A percentile compares a stretch with the other conserved stretches of the same genome.
Evolutionary conservation across 2,329 filamentous ascomycete genomes (phyloP).

Genomic region (Bipolaris gigantea): DNA sequence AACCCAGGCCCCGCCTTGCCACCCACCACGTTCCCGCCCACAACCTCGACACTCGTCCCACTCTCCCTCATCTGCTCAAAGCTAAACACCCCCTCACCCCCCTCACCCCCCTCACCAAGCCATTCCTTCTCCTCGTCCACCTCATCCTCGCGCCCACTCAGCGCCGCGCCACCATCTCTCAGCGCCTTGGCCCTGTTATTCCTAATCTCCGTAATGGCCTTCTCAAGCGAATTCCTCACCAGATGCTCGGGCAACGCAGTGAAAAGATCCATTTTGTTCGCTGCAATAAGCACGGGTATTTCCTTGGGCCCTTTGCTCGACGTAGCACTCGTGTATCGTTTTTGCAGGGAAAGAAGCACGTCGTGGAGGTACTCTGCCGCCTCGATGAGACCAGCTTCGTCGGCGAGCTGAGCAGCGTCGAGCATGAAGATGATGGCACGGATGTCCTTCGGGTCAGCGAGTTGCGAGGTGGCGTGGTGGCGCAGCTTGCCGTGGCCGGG

Average conservation of each 20-base stretch:
- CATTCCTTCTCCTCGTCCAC: slow-evolving; percentile 73
- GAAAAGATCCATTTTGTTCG: slow-evolving; percentile 95
- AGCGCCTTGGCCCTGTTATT: slow-evolving; percentile 75
- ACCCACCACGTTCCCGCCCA: slow-evolving; percentile 69
- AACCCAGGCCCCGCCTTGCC: slow-evolving; percentile 67
- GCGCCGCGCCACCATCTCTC: slow-evolving; percentile 75
- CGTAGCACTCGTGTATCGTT: slow-evolving; percentile 61
- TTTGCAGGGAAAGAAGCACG: slow-evolving; percentile 79
- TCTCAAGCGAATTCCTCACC: slow-evolving; percentile 74
- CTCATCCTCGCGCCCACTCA: slow-evolving; percentile 55
- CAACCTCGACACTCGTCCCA: slow-evolving; percentile 74
- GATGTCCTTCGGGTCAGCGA: slow-evolving; percentile 54
- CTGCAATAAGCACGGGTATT: slow-evolving; percentile 79
- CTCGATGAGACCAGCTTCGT: slow-evolving; percentile 61
- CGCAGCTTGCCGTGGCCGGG: slow-evolving; percentile 96
- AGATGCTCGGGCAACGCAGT: slow-evolving; percentile 80
- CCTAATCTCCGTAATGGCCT: slow-evolving; percentile 78
- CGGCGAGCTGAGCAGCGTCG: slow-evolving; percentile 66
- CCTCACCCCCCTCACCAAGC: slow-evolving; percentile 78
- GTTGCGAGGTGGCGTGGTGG: slow-evolving; percentile 61
- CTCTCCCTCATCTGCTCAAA: slow-evolving; percentile 85
- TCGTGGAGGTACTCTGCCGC: slow-evolving; percentile 88
- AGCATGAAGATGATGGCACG: slow-evolving; percentile 82
- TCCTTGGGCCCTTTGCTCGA: slow-evolving; percentile 60
- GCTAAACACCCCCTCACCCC: slow-evolving; percentile 71